Base-by-base conservation (phyloP, 805 yeast species). In the Hanseniaspora lachancei region DNA sequence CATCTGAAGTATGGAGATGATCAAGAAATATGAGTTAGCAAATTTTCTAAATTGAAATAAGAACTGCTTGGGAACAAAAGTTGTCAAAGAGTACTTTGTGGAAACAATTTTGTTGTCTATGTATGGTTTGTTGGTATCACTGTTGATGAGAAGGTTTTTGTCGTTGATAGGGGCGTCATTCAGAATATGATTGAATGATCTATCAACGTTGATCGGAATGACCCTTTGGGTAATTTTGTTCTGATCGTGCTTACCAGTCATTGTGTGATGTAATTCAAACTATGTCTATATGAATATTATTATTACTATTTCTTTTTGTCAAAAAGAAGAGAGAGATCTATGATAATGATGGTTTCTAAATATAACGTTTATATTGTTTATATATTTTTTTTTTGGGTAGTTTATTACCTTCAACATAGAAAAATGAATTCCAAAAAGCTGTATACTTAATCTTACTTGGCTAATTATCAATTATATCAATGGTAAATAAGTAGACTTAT, bases 1-100 rank as follows among this genome's bases (percentile, higher is more conserved):
- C 89, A 91, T 82, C 66, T 93, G 98, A 73, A 93, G 73, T 59
- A 93, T 84, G 2, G 97, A 89, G 18, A 93, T 93, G 2, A 81
- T 74, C 77, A 93, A 71, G 69, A 93, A 93, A 68, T 93, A 91
- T 59, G 89, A 74, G 66, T 93, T 93, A 32, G 98, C 98, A 47
- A 93, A 64, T 65, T 88, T 91, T 24, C 95, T 87, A 64, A 93
- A 91, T 68, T 93, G 98, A 3, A 93, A 95, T 59, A 80, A 75
- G 40, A 93, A 67, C 64, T 93, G 97, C 59, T 89, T 79, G 1
- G 98, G 98, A 2, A 93, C 61, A 62, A 93, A 93, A 48, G 89
- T 78, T 65, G 82, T 80, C 2, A 84, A 57, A 2, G 89, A 82
- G 70, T 93, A 93, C 63, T 89, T 80, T 2, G 97, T 84, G 0